Conservation (phyloP, 2,329 filamentous ascomycete genomes). For the Fusarium sp. region DNA sequence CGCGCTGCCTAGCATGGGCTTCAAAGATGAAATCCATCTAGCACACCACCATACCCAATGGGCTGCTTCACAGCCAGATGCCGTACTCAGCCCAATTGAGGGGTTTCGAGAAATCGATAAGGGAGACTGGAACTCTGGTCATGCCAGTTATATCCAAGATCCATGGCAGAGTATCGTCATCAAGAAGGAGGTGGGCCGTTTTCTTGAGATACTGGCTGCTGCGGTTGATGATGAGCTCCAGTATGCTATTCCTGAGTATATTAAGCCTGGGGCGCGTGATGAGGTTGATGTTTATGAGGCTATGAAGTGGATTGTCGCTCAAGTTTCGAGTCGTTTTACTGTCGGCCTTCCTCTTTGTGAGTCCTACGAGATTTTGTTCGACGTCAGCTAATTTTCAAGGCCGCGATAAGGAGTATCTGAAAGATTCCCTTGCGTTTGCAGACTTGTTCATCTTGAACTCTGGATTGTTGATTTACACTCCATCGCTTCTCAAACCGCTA, state of each 20-base stretch:
- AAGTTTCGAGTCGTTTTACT: slow-evolving; percentile 47
- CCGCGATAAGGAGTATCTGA: slow-evolving; percentile 49
- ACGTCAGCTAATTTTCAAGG: slow-evolving; percentile 19
- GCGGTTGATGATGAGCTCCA: slow-evolving; percentile 50
- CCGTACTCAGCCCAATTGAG: slow-evolving; percentile 46
- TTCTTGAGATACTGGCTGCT: slow-evolving; percentile 47
- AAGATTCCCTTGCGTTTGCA: slow-evolving; percentile 44
- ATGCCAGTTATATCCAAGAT: slow-evolving; percentile 48
- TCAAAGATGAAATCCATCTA: slow-evolving; percentile 55
- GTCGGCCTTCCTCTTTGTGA: slow-evolving; percentile 48
- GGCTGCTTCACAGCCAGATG: slow-evolving; percentile 54
- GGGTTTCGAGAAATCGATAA: slow-evolving; percentile 54
- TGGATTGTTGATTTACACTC: slow-evolving; percentile 46
- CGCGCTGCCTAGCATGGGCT: slow-evolving; percentile 53
- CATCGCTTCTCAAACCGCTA: slow-evolving; percentile 47
- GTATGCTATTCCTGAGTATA: slow-evolving; percentile 46
- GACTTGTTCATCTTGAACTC: slow-evolving; percentile 48
- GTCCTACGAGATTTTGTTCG: neutral
- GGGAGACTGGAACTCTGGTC: slow-evolving; percentile 51
- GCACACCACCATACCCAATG: slow-evolving; percentile 53
- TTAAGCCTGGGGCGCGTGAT: slow-evolving; percentile 43
- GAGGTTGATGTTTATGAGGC: slow-evolving; percentile 47
- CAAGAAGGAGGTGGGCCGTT: slow-evolving; percentile 50
- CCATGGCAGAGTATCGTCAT: slow-evolving; percentile 51
- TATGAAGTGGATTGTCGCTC: slow-evolving; percentile 46